Base-by-base conservation (phyloP, 768 basidiomycete genomes). In the Panellus pusillus region DNA sequence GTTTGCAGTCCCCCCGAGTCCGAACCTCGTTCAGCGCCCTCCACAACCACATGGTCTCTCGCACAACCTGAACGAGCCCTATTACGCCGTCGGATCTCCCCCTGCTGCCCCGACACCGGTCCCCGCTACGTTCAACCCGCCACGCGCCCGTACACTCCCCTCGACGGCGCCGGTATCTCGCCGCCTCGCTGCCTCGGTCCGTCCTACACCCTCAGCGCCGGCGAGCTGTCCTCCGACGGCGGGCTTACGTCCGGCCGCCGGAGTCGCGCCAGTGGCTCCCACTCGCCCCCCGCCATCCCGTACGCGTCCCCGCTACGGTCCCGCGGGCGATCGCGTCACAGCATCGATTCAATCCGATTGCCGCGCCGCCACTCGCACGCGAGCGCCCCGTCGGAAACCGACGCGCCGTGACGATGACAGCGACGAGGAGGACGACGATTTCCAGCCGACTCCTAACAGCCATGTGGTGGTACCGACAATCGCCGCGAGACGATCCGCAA, bases 401-500 rank as follows among this genome's bases (percentile, higher is more conserved):
- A 44, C 55, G 36, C 59, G 59, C 37, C 55, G 48, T 38, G 81
- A 86, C 63, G 86, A 89, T 18, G 84, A 84, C 59, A 82, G 82
- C 39, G 86, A 89, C 63, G 87, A 89, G 44, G 81, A 81, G 57
- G 85, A 86, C 52, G 90, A 87, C 54, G 88, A 90, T 61, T 89
- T 87, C 77, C 81, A 83, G 67, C 83, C 83, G 44, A 68, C 67
- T 45, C 60, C 70, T 19, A 63, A 68, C 57, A 62, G 70, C 31
- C 66, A 74, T 52, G 71, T 55, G 73, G 67, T 62, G 73, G 70
- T 56, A 79, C 80, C 66, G 87, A 87, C 66, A 77, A 78, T 73
- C 90, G 91, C 71, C 89, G 91, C 67, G 91, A 93, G 77, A 89
- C 90, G 51, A 90, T 93, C 64, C 89, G 91, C 68, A 84, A 85